Percentiles rank a stretch among this genome's conserved stretches.
phyloP scores from a whole-genome alignment of 768 basidiomycete species.

The Boletus speciosus region DNA sequence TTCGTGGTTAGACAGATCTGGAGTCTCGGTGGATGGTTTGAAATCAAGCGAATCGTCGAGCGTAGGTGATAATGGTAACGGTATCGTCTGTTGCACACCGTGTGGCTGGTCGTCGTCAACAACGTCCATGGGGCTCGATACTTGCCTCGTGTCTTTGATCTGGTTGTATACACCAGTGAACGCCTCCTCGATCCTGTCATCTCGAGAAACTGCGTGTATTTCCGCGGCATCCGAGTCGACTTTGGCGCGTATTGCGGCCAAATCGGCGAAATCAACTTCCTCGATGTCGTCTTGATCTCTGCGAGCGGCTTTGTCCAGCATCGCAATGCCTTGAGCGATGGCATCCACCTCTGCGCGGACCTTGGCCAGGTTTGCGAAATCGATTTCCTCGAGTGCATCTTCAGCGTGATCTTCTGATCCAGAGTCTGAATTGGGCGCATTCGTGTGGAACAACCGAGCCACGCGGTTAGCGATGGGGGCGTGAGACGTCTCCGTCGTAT shows the following conservation, averaged over 20 bases:
- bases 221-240: constrained; percentile 6
- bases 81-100: neutral
- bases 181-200: constrained; percentile 30
- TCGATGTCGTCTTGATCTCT: constrained; percentile 46
- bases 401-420: constrained; percentile 30
- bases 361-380: constrained; percentile 59
- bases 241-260: constrained; percentile 18
- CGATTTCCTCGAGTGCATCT: constrained; percentile 52
- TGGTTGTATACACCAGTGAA: constrained; percentile 38
- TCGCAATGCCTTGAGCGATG: constrained; percentile 3
- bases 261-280: constrained; percentile 49
- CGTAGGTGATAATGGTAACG: neutral
- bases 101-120: neutral
- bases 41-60: constrained; percentile 1
- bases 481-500: constrained; percentile 48
- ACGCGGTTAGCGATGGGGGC: constrained; percentile 72
- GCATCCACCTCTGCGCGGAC: constrained; percentile 42
- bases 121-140: neutral
- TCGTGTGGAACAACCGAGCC: constrained; percentile 55
- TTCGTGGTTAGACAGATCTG: constrained; percentile 1
- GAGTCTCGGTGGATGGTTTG: constrained; percentile 8
- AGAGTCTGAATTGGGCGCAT: constrained; percentile 17
- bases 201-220: constrained; percentile 5
- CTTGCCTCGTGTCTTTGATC: neutral
- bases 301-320: neutral